Evolutionary conservation across 78 protist genomes (phyloP).

Genomic region (Trichosphaerium sp.): DNA sequence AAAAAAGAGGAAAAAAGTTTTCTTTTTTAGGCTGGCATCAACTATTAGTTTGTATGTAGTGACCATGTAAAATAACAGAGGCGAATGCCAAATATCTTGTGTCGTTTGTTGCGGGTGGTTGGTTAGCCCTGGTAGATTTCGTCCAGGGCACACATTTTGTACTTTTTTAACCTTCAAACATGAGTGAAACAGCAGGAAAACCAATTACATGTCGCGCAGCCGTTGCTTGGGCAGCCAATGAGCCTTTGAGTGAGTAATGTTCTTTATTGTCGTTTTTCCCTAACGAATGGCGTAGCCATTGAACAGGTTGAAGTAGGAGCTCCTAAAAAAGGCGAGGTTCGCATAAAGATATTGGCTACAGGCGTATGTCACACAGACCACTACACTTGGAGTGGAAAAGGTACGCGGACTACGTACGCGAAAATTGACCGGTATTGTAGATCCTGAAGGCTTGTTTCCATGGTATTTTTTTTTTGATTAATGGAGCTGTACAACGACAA

Average conservation of each 20-base stretch:
- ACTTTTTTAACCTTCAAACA: not conserved
- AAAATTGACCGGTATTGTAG: constrained; percentile 15
- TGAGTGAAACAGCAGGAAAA: constrained; percentile 15
- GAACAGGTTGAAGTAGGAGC: constrained; percentile 76
- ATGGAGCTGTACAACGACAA: no score
- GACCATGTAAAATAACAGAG: no score
- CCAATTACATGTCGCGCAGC: constrained; percentile 66
- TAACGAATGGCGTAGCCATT: constrained; percentile 7
- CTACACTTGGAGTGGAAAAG: constrained; percentile 51
- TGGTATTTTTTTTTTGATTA: no score
- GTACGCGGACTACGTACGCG: no score
- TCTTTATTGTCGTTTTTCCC: not conserved
- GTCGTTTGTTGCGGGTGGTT: no score
- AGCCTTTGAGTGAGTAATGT: not conserved
- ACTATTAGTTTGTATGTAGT: no score
- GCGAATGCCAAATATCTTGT: no score
- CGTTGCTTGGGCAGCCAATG: constrained; percentile 47
- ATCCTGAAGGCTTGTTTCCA: constrained; percentile 79
- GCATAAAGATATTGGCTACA: constrained; percentile 57
- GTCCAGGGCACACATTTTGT: no score
- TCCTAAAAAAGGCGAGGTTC: constrained; percentile 87
- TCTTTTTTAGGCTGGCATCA: no score
- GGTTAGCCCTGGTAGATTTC: no score
- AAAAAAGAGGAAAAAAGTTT: no score
- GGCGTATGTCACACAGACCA: constrained; percentile 92